Conservation (phyloP, 2,329 filamentous ascomycete species). For the Scopulariopsis brevicaulis region DNA sequence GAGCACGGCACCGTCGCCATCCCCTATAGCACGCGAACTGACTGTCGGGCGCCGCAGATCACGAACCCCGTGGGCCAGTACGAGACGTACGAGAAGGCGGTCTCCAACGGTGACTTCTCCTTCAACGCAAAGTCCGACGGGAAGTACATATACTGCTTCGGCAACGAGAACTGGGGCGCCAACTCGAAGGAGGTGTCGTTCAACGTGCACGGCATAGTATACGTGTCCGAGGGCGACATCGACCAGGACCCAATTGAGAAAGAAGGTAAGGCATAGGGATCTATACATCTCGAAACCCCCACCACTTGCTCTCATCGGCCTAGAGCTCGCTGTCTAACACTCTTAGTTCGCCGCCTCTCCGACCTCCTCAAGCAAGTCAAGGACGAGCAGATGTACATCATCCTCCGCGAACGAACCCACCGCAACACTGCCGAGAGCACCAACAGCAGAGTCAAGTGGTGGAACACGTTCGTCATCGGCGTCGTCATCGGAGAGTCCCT, state of each 20-base stretch:
- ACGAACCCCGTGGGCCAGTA: conserved; percentile 65
- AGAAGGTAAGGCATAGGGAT: conserved; percentile 54
- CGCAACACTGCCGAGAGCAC: conserved; percentile 98
- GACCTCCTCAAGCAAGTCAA: conserved; percentile 86
- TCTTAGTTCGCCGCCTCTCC: conserved; percentile 60
- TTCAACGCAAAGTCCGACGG: conserved; percentile 81
- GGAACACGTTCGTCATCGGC: conserved; percentile 92
- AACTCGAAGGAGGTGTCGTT: conserved; percentile 97
- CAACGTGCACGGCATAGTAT: conserved; percentile 98
- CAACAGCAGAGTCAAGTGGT: conserved; percentile 97
- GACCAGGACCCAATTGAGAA: conserved; percentile 79
- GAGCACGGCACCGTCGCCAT: neutral
- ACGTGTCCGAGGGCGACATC: conserved; percentile 80
- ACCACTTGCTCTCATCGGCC: neutral
- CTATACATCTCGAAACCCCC: neutral
- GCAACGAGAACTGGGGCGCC: conserved; percentile 95
- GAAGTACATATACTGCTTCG: conserved; percentile 94
- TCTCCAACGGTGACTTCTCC: conserved; percentile 86
- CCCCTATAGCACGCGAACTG: conserved; percentile 3
- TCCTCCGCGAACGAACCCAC: conserved; percentile 89
- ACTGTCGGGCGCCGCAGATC: conserved; percentile 40
- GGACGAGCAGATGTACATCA: conserved; percentile 96
- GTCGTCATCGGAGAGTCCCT: conserved; percentile 84
- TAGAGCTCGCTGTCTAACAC: too few species aligned
- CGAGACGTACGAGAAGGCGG: conserved; percentile 67